phyloP scores from a whole-genome alignment of 202 grass and related monocot species.

The Eragrostis tef region DNA sequence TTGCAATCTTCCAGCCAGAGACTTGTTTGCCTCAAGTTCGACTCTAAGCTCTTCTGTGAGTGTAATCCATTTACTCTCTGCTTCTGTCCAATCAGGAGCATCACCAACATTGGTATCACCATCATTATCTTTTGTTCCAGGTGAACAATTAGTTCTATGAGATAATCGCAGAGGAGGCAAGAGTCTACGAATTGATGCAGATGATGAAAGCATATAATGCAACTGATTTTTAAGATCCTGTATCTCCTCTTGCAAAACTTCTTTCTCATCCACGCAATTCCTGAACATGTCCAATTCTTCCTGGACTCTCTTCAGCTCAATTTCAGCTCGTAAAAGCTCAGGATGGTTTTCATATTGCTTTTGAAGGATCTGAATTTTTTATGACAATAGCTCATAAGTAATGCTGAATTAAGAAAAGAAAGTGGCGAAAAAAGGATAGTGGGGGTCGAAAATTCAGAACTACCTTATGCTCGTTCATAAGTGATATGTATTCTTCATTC shows the following conservation, averaged over 20 bases:
- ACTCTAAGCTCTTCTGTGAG: constrained; percentile 83
- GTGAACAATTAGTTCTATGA: constrained; percentile 48
- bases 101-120: constrained; percentile 50
- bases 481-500: constrained; percentile 77
- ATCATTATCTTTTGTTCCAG: constrained; percentile 51
- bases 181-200: constrained; percentile 50
- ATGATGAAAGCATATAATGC: constrained; percentile 71
- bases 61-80: constrained; percentile 81
- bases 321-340: constrained; percentile 67
- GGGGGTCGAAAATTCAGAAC: neutral
- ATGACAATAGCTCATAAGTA: constrained; percentile 44
- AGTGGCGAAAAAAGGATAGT: neutral
- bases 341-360: constrained; percentile 91
- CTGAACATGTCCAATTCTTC: constrained; percentile 70
- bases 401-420: constrained; percentile 34
- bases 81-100: constrained; percentile 56
- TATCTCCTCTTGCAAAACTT: constrained; percentile 87
- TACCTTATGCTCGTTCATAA: constrained; percentile 92
- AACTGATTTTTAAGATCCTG: constrained; percentile 85
- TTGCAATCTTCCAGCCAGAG: constrained; percentile 57
- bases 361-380: constrained; percentile 70
- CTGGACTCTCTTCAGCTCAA: constrained; percentile 79
- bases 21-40: constrained; percentile 71
- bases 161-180: constrained; percentile 49
- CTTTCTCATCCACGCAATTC: constrained; percentile 75